Evolutionary conservation across 176 grass and related monocot genomes (phyloP).

Genomic region (Saccharum officinarum): DNA sequence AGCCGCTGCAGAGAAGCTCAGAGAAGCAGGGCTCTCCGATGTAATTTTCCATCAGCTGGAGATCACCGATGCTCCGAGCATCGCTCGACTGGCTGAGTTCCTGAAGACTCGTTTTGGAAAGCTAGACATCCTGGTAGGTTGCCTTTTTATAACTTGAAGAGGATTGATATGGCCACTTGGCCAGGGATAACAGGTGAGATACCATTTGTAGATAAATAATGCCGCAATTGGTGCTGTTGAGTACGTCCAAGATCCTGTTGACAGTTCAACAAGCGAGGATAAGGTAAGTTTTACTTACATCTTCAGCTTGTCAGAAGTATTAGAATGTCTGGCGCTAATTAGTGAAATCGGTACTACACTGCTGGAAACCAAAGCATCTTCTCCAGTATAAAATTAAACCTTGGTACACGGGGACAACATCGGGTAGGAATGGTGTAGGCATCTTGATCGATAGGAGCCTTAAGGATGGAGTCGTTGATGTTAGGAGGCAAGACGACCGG

Average conservation of each 20-base stretch:
- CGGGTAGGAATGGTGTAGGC: too few species aligned
- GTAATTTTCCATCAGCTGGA: constrained; percentile 59
- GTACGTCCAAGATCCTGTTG: neutral
- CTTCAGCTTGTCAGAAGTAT: neutral
- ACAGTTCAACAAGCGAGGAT: neutral
- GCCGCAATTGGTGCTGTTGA: constrained; percentile 12
- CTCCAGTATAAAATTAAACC: neutral
- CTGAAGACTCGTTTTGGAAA: constrained; percentile 32
- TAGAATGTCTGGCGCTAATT: too few species aligned
- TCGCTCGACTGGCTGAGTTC: constrained; percentile 45
- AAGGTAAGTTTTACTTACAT: neutral
- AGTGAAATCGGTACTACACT: too few species aligned
- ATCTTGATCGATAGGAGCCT: too few species aligned
- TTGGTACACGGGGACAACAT: too few species aligned
- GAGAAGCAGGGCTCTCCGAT: neutral
- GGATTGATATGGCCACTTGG: neutral
- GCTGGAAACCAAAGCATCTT: neutral
- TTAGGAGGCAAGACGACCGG: too few species aligned
- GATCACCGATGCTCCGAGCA: constrained; percentile 35
- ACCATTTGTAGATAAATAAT: constrained; percentile 34
- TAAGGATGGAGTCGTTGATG: too few species aligned
- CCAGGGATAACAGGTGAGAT: neutral
- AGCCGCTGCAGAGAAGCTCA: constrained; percentile 14
- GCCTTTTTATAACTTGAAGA: neutral
- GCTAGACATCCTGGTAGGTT: constrained; percentile 38